Percentiles rank a stretch among this genome's conserved stretches.
Evolutionary conservation across 2,329 filamentous ascomycete species (phyloP).

Genomic region (Clonostachys byssicola): DNA sequence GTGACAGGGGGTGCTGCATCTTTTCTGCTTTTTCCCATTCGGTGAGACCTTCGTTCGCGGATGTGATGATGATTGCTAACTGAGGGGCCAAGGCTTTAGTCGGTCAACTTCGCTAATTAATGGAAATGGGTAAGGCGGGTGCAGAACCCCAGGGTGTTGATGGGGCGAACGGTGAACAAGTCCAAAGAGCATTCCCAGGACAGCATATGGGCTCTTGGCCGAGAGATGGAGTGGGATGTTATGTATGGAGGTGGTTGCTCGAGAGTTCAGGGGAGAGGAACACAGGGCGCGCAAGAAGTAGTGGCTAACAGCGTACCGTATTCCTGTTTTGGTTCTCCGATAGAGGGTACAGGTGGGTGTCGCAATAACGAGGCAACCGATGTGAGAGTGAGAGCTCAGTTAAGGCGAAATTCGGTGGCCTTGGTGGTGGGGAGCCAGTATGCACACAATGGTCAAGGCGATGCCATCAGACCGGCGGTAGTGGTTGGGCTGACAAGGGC

Average conservation of each 20-base stretch:
- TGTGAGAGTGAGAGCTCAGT: background rate
- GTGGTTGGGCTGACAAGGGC: too few species aligned
- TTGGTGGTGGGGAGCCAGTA: background rate
- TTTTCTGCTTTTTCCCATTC: background rate
- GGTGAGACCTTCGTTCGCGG: background rate
- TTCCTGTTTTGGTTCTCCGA: background rate
- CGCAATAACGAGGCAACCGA: background rate
- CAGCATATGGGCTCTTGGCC: background rate
- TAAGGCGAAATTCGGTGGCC: background rate
- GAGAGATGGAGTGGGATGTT: background rate
- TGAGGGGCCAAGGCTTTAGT: background rate
- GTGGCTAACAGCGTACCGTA: background rate
- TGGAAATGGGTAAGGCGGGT: background rate
- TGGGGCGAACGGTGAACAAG: background rate
- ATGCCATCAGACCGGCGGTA: too few species aligned
- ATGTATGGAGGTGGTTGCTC: background rate
- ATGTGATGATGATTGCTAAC: background rate
- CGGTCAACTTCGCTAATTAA: background rate
- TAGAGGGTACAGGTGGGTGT: background rate
- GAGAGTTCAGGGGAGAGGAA: background rate
- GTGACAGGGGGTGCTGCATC: slow-evolving; percentile 27
- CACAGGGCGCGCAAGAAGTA: too few species aligned
- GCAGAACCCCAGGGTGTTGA: too few species aligned
- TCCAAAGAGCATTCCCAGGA: background rate
- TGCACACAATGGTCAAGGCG: too few species aligned